phyloP scores from a whole-genome alignment of 768 basidiomycete species.

The Pisolithus microcarpus region DNA sequence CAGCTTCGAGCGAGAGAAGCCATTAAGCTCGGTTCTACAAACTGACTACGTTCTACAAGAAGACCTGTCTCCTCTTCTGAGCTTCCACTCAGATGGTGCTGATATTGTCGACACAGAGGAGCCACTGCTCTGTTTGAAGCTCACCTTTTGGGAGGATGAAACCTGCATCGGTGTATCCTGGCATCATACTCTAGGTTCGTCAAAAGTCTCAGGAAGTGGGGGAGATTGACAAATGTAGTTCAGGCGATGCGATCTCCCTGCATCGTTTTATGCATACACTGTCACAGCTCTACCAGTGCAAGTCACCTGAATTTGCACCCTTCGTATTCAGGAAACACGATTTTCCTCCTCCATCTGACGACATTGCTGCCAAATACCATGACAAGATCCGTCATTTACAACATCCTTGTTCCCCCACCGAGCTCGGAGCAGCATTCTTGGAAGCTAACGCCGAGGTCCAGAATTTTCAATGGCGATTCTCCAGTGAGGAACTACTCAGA shows the following conservation, averaged over 20 bases:
- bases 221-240: neutral
- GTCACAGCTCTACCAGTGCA: slow-evolving; percentile 15
- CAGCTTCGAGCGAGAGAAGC: neutral
- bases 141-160: slow-evolving; percentile 8
- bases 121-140: slow-evolving; percentile 11
- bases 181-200: slow-evolving; percentile 21
- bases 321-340: slow-evolving; percentile 13
- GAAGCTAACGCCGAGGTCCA: neutral
- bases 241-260: slow-evolving; percentile 20
- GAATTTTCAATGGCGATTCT: neutral
- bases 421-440: neutral
- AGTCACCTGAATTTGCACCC: neutral
- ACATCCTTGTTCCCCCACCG: neutral
- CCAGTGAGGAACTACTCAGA: neutral
- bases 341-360: neutral
- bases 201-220: neutral
- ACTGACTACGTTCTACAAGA: slow-evolving; percentile 6
- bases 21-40: neutral
- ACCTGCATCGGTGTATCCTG: slow-evolving; percentile 21
- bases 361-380: neutral
- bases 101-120: neutral
- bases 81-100: neutral
- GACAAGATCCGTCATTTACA: too few species aligned
- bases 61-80: slow-evolving; percentile 1
- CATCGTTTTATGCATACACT: slow-evolving; percentile 19